Base-by-base conservation (phyloP, 2,329 filamentous ascomycete genomes). In the Diplodia mutila region DNA sequence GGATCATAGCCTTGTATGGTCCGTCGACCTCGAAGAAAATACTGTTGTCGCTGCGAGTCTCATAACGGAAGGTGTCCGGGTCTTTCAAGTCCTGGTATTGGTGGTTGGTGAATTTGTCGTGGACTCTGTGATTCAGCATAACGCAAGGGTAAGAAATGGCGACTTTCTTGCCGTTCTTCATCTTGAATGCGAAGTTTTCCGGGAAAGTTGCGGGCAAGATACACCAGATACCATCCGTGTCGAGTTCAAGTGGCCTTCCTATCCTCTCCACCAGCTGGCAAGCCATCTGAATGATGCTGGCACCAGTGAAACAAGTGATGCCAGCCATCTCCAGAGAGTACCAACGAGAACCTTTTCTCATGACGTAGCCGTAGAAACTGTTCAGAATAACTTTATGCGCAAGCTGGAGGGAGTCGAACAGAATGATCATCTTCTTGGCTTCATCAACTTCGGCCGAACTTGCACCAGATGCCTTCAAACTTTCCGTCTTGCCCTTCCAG, bases 1-100 rank as follows among this genome's bases (percentile, higher is more conserved):
- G 80, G 69, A 99, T 90, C 95, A 99, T 99, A 70, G 95, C 95
- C 77, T 88, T 94, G 85, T 99, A 99, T 0, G 95, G 95, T 4
- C 95, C 95, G 74, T 99, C 95, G 59, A 99, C 95, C 80, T 99
- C 95, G 81, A 99, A 99, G 83, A 99, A 99, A 78, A 99, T 99
- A 39, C 94, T 95, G 80, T 99, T 99, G 76, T 99, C 95, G 82
- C 94, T 98, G 78, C 97, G 92, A 0, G 94, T 99, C 76, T 97
- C 92, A 74, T 99, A 99, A 76, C 89, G 91, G 85, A 95, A 93
- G 0, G 88, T 92, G 69, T 87, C 85, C 3, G 88, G 86, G 73
- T 99, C 94, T 0, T 88, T 85, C 2, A 99, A 84, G 0, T 92
- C 94, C 82, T 99, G 94, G 77, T 99, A 99, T 75, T 99, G 95